Percentiles rank a stretch among this genome's conserved stretches.
Conservation (phyloP, 495 filamentous ascomycete species). For the Penicillium maclennaniae region DNA sequence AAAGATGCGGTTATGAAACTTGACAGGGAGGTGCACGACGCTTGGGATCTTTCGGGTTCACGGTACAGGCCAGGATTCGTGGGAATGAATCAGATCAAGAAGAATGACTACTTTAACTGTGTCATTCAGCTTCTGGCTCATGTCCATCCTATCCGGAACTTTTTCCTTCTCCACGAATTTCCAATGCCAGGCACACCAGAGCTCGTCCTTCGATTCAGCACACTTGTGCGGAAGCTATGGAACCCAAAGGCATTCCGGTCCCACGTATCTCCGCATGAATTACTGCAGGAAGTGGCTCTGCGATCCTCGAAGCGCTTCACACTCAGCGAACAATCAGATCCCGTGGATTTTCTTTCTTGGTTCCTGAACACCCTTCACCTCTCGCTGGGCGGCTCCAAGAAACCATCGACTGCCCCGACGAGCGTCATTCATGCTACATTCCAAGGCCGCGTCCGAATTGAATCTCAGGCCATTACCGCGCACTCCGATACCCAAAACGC, state of each 20-base stretch:
- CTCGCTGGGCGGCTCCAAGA: slow-evolving; percentile 84
- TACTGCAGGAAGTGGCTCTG: slow-evolving; percentile 90
- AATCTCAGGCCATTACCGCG: slow-evolving; percentile 91
- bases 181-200: slow-evolving; percentile 47
- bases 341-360: slow-evolving; percentile 95
- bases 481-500: slow-evolving; percentile 78
- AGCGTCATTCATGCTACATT: slow-evolving; percentile 88
- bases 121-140: slow-evolving; percentile 92
- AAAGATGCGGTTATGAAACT: slow-evolving; percentile 73
- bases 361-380: slow-evolving; percentile 95
- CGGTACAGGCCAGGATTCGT: slow-evolving; percentile 92
- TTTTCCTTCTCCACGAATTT: slow-evolving; percentile 74
- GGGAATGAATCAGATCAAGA: slow-evolving; percentile 99
- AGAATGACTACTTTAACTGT: slow-evolving; percentile 98
- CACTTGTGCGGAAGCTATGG: slow-evolving; percentile 95
- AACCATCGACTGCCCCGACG: slow-evolving; percentile 59
- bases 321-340: slow-evolving; percentile 86
- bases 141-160: slow-evolving; percentile 86
- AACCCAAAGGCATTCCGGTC: slow-evolving; percentile 95
- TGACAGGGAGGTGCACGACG: slow-evolving; percentile 70
- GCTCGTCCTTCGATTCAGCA: slow-evolving; percentile 74
- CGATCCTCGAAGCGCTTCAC: slow-evolving; percentile 90
- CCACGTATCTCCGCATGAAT: slow-evolving; percentile 95
- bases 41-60: slow-evolving; percentile 74
- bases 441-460: slow-evolving; percentile 86